phyloP scores from a whole-genome alignment of 2,329 filamentous ascomycete genomes.

The Xylariaceae sp. region DNA sequence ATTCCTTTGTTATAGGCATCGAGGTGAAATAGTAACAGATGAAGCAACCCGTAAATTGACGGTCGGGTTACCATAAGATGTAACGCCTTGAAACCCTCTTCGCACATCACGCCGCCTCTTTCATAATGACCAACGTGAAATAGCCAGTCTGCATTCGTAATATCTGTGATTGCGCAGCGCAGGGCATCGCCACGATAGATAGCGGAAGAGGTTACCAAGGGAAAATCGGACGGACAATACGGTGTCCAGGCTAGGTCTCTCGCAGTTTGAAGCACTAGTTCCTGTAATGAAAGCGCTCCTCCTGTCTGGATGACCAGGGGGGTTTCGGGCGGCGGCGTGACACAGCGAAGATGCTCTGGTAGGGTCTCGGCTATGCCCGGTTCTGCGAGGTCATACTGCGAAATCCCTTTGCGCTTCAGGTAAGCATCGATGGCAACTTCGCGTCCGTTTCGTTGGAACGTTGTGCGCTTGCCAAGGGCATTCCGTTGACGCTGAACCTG shows the following conservation, averaged over 20 bases:
- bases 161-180: conserved; percentile 40
- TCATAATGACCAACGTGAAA: conserved; percentile 37
- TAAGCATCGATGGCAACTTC: conserved; percentile 59
- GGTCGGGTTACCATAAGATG: conserved; percentile 37
- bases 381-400: conserved; percentile 54
- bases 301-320: conserved; percentile 32
- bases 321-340: conserved; percentile 38
- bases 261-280: conserved; percentile 37
- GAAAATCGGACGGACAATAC: conserved; percentile 36
- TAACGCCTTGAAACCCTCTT: conserved; percentile 37
- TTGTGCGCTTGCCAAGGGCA: conserved; percentile 58
- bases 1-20: conserved; percentile 38
- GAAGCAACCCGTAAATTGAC: conserved; percentile 37
- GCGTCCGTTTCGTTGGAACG: conserved; percentile 59
- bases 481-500: conserved; percentile 60
- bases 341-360: conserved; percentile 37
- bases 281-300: conserved; percentile 37
- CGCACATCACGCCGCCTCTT: conserved; percentile 37
- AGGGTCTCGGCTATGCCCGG: conserved; percentile 36
- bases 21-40: conserved; percentile 36
- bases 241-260: conserved; percentile 39
- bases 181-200: conserved; percentile 37
- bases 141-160: conserved; percentile 40
- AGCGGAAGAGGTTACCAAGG: conserved; percentile 36
- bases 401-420: conserved; percentile 58